Evolutionary conservation across 1,284 basidiomycete species (phyloP).

Genomic region (Melampsora larici-populina): DNA sequence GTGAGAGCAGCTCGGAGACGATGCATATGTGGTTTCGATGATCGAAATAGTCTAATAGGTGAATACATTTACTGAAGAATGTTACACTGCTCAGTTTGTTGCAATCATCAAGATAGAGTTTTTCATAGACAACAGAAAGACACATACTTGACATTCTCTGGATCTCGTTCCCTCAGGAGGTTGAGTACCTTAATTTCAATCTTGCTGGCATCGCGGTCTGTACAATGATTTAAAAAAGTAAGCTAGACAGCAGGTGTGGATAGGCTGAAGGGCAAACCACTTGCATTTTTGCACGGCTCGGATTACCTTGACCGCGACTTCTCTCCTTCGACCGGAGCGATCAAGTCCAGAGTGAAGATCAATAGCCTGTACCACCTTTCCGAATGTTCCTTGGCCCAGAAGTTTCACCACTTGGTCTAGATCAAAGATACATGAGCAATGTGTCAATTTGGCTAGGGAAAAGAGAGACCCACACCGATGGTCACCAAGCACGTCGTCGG

Average conservation of each 20-base stretch:
- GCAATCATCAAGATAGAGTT: constrained; percentile 43
- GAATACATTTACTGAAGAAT: constrained; percentile 86
- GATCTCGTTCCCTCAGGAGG: constrained; percentile 84
- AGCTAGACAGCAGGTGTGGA: neutral
- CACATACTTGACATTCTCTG: constrained; percentile 78
- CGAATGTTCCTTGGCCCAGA: constrained; percentile 96
- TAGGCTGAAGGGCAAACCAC: neutral
- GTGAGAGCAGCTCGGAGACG: constrained; percentile 90
- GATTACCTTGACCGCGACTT: constrained; percentile 98
- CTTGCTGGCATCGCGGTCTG: constrained; percentile 89
- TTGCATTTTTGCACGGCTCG: constrained; percentile 81
- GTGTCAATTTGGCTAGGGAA: constrained; percentile 20
- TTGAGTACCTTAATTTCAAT: constrained; percentile 95
- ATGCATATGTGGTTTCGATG: constrained; percentile 97
- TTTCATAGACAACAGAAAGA: constrained; percentile 38
- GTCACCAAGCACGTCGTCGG: constrained; percentile 77
- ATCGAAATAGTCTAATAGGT: constrained; percentile 90
- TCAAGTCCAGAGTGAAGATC: constrained; percentile 63
- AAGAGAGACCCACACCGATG: constrained; percentile 64
- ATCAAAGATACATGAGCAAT: constrained; percentile 17
- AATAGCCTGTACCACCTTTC: constrained; percentile 93
- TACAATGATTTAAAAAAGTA: neutral
- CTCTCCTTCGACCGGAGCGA: constrained; percentile 58
- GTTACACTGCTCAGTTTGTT: constrained; percentile 34
- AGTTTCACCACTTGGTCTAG: constrained; percentile 69